Conservation (phyloP, 352 stramenopile species). For the Pythium guiyangense region DNA sequence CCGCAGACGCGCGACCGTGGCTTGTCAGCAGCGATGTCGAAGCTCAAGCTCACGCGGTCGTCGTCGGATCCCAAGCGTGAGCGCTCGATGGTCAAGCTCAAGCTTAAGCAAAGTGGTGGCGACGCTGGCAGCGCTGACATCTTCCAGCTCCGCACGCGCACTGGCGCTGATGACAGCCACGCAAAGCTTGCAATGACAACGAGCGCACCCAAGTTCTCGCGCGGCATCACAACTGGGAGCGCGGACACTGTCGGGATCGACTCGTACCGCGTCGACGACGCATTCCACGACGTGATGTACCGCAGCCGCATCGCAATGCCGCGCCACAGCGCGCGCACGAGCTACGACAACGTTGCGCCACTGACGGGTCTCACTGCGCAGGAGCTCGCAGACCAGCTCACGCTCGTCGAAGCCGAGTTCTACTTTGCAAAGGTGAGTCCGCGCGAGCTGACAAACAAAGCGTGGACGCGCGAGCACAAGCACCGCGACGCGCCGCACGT, state of each 20-base stretch:
- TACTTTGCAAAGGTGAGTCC: constrained; percentile 67
- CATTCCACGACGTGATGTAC: constrained; percentile 73
- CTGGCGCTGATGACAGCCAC: too few species aligned
- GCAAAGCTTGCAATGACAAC: constrained; percentile 13
- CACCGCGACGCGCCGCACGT: constrained; percentile 76
- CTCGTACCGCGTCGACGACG: constrained; percentile 31
- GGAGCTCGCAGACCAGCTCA: constrained; percentile 76
- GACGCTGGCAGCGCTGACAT: constrained; percentile 34
- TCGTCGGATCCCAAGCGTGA: constrained; percentile 77
- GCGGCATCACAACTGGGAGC: constrained; percentile 64
- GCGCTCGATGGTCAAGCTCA: constrained; percentile 53
- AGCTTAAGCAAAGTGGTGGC: constrained; percentile 46
- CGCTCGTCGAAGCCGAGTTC: constrained; percentile 74
- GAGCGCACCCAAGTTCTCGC: constrained; percentile 51
- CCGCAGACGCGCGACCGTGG: constrained; percentile 13
- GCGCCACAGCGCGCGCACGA: constrained; percentile 58
- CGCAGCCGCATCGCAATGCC: constrained; percentile 43
- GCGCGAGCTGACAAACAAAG: constrained; percentile 84
- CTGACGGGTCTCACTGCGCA: constrained; percentile 55
- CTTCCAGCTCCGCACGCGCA: constrained; percentile 39
- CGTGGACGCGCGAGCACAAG: constrained; percentile 81
- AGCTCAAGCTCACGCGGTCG: constrained; percentile 63
- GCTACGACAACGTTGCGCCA: constrained; percentile 78
- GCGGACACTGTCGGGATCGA: constrained; percentile 2
- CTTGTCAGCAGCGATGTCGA: constrained; percentile 47